These are phyloP conservation scores for Talaromyces ruber DNA, from an alignment of 495 filamentous ascomycete genomes.

Conservation along the genomic window DNA sequence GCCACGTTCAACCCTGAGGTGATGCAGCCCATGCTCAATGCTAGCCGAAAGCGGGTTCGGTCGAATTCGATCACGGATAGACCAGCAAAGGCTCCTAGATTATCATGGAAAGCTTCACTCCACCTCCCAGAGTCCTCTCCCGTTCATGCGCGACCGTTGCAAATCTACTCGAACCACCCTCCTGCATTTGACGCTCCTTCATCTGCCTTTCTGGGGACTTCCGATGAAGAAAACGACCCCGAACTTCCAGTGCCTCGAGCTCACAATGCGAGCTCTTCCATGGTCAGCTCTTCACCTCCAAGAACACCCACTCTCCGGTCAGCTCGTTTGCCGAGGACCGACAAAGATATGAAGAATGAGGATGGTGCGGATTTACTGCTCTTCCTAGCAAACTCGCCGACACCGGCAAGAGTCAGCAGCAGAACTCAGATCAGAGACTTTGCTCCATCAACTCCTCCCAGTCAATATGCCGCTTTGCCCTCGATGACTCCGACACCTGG, in stretches of 20 bases:
- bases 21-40: conserved; percentile 40
- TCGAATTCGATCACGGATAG: conserved; percentile 55
- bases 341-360: conserved; percentile 47
- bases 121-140: conserved; percentile 79
- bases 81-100: conserved; percentile 44
- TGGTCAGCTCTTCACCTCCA: conserved; percentile 66
- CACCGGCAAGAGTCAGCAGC: conserved; percentile 51
- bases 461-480: conserved; percentile 58
- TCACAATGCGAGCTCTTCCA: conserved; percentile 38
- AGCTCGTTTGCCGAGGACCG: conserved; percentile 36
- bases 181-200: conserved; percentile 61
- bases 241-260: conserved; percentile 73
- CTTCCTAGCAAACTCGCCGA: conserved; percentile 88
- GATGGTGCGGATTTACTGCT: conserved; percentile 87
- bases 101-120: conserved; percentile 65
- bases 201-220: conserved; percentile 51
- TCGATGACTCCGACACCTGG: conserved; percentile 69
- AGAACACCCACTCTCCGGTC: conserved; percentile 69
- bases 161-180: conserved; percentile 42
- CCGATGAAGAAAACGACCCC: conserved; percentile 70
- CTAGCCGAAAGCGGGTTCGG: conserved; percentile 57
- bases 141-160: conserved; percentile 30
- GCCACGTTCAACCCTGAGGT: conserved; percentile 35
- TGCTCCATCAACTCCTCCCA: conserved; percentile 82
- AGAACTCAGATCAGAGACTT: conserved; percentile 38